Base-by-base conservation (phyloP, 805 yeast species). In the Candida manassasensis region DNA sequence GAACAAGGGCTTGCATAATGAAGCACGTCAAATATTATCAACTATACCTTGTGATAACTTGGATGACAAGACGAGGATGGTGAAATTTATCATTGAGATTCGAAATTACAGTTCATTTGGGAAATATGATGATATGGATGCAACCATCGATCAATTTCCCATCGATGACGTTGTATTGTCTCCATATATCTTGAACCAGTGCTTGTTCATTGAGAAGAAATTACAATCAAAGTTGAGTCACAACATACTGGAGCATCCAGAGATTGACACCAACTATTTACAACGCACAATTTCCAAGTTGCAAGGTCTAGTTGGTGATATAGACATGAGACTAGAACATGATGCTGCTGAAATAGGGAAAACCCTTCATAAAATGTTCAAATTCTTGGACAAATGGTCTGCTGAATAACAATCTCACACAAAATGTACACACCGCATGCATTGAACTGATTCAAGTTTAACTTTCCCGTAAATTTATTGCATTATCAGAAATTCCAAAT, bases 261-360 rank as follows among this genome's bases (percentile, higher is more conserved):
- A 24, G 11, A 3, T n/a, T 11, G 26, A 13, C 19, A 21, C 13
- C 13, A 19, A 14, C 13, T 5, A 25, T 29, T 11, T 21, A 34
- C 16, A 21, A 5, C 4, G 19, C 7, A 43, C 47, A 3, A 36
- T 55, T 17, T 30, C 21, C 6, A 45, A 43, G 29, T 36, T 62
- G 19, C 47, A 49, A 22, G 61, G 60, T 1, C 52, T 64, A 27
- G 57, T 65, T 14, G 69, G 67, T 6, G 68, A 65, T 45, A 50
- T 62, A 6, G 44, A 50, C 3, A 39, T 50, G 11, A 51, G 68
- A n/a, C 37, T 66, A 21, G 45, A 50, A 11, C 51, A 54, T 25
- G 69, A 64, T 36, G 50, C 52, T n/a, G 26, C 26, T 6, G 68
- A 63, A 28, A 39, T 63, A 12, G 35, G 43, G 4, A 35, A 24